Evolutionary conservation across 1,284 basidiomycete species (phyloP), one percentile per base, ranked within the genome.

Genomic region (Malassezia japonica): DNA sequence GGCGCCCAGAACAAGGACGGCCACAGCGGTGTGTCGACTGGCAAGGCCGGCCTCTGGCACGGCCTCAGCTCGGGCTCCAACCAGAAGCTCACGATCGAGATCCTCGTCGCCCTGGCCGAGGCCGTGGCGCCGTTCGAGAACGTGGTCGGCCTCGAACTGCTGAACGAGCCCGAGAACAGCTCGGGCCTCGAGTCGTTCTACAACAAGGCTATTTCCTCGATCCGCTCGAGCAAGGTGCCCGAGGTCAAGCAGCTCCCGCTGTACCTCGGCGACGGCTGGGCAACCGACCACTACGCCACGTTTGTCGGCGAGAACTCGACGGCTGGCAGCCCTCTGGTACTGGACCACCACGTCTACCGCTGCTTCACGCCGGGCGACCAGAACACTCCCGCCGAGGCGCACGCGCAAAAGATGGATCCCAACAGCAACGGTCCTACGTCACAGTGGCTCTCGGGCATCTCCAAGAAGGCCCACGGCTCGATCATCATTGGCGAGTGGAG

Each of bases 311-410:
- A 67, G 46, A 69, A 60, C 20, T 53, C 55, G 10, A 39, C 46
- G 8, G 33, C 32, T 15, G 56, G 41, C 41, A 63, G 61, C 44
- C 81, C 82, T 27, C 75, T 82, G 15, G 81, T 83, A 15, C 75
- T 87, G 25, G 87, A 91, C 74, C 84, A 89, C 64, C 87, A 90
- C 69, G 78, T 90, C 18, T 91, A 90, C 70, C 80, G 87, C 29
- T 88, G 85, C 72, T 86, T 86, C 72, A 85, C 83, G 18, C 62
- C 61, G 9, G 74, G 76, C 4, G 87, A 90, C 71, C 80, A 76
- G 25, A 60, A 65, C 1, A 81, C 79, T 4, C 73, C 79, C 1
- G 83, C 80, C 0, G 72, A 78, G 9, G 77, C 81, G 44, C 85
- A 87, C 42, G 65, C 67, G 2, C 48, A 48, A 16, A 53, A 53